Percentiles rank a stretch among this genome's conserved stretches.
Evolutionary conservation across 768 basidiomycete genomes (phyloP).

Genomic region (Clathrus columnatus): DNA sequence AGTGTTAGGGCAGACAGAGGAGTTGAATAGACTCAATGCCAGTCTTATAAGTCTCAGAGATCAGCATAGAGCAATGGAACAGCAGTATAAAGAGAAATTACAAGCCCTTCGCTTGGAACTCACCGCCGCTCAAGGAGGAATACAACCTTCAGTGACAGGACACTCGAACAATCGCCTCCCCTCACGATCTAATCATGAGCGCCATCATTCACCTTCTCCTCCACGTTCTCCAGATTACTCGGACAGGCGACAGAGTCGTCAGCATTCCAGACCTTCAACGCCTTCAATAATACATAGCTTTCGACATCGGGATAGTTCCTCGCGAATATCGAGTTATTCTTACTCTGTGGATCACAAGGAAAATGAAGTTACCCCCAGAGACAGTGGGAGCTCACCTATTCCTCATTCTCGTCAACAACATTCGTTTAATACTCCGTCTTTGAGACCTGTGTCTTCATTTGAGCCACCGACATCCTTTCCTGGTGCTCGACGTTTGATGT

Average conservation of each 20-base stretch:
- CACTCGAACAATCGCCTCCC: neutral
- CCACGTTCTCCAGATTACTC: neutral
- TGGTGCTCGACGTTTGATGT: neutral
- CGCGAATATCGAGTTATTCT: neutral
- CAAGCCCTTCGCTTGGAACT: slow-evolving; percentile 9
- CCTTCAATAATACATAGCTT: neutral
- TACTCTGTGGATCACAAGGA: neutral
- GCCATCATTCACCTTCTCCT: slow-evolving; percentile 1
- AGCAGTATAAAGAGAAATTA: slow-evolving; percentile 4
- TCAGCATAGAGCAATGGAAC: slow-evolving; percentile 4
- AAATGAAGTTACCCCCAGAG: neutral
- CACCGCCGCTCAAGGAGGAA: neutral
- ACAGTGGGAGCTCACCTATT: neutral
- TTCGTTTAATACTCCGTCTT: neutral
- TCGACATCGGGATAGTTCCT: neutral
- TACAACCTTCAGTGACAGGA: neutral
- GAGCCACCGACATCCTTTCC: neutral
- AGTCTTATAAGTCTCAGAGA: neutral
- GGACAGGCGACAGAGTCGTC: neutral
- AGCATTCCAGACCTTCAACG: neutral
- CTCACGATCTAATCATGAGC: neutral
- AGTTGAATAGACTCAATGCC: slow-evolving; percentile 4
- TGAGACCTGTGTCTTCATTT: neutral
- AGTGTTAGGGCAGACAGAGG: slow-evolving; percentile 6
- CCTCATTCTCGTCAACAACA: neutral